These are phyloP conservation scores for Corylus avellana DNA, from an alignment of 306 rosid species.

Conservation along the genomic window DNA sequence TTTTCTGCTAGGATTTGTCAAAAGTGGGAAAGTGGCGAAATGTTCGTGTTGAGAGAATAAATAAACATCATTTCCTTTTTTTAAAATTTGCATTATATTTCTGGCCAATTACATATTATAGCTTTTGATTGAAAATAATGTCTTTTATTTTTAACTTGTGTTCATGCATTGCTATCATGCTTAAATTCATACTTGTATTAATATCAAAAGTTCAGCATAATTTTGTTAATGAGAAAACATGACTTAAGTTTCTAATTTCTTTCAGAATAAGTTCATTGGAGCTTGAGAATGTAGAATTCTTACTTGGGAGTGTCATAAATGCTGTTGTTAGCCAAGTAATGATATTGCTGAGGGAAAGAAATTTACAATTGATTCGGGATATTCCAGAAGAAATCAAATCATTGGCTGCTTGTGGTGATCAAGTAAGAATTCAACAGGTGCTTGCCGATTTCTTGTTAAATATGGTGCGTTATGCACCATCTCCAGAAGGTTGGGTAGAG, in stretches of 20 bases:
- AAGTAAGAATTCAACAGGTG: conserved; percentile 87
- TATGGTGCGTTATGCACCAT: conserved; percentile 86
- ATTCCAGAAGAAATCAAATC: conserved; percentile 97
- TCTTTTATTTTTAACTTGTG: background rate
- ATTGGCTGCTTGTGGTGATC: conserved; percentile 90
- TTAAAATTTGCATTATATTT: background rate
- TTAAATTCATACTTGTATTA: conserved; percentile 21
- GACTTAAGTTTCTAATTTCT: conserved; percentile 28
- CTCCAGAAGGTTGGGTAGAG: conserved; percentile 98
- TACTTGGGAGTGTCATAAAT: conserved; percentile 85
- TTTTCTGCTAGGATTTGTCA: conserved; percentile 19
- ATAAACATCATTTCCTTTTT: background rate
- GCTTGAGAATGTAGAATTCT: conserved; percentile 84
- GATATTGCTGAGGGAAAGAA: conserved; percentile 83
- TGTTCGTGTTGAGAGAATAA: conserved; percentile 15
- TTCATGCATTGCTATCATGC: background rate
- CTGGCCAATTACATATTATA: background rate
- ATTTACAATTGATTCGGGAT: conserved; percentile 88
- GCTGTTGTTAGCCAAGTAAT: conserved; percentile 99
- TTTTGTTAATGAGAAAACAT: conserved; percentile 22
- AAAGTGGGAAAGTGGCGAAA: conserved; percentile 2
- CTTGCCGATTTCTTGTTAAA: conserved; percentile 89
- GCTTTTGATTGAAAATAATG: background rate
- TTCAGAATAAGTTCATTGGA: conserved; percentile 68
- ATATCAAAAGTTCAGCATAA: conserved; percentile 18